These are phyloP conservation scores for Cardamine resedifolia DNA, from an alignment of 345 rosid species.

Conservation along the genomic window DNA sequence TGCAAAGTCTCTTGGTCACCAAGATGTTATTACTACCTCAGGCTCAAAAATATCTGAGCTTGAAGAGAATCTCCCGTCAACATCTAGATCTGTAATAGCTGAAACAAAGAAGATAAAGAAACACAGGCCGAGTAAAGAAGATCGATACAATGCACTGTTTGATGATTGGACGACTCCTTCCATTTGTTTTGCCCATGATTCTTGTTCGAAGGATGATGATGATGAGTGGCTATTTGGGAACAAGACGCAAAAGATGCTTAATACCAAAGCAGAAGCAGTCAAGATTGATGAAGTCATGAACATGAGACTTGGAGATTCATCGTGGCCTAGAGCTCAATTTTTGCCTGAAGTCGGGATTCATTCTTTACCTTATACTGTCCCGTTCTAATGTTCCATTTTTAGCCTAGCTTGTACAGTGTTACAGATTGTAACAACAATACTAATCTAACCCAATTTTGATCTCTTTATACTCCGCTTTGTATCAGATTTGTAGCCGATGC, in stretches of 20 bases:
- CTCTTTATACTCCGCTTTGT: not conserved
- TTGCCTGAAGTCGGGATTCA: conserved; percentile 47
- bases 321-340: conserved; percentile 47
- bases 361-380: conserved; percentile 65
- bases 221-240: conserved; percentile 57
- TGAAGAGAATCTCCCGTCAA: not conserved
- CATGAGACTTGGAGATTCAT: not conserved
- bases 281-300: conserved; percentile 15
- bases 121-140: conserved; percentile 18
- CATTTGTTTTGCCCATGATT: not conserved
- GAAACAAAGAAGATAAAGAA: not conserved
- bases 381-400: conserved; percentile 38
- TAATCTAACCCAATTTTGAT: conserved; percentile 35
- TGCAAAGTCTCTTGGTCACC: not conserved
- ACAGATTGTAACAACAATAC: conserved; percentile 13
- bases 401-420: conserved; percentile 16
- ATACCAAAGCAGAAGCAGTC: not conserved
- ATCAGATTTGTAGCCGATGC: not conserved
- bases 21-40: not conserved
- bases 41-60: too few relatives aligned
- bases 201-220: conserved; percentile 22
- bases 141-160: conserved; percentile 38
- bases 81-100: not conserved
- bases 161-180: conserved; percentile 52
- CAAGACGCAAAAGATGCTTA: not conserved